These are phyloP conservation scores for Leccinum subfulvum DNA, from an alignment of 1,284 basidiomycete species.

Conservation along the genomic window DNA sequence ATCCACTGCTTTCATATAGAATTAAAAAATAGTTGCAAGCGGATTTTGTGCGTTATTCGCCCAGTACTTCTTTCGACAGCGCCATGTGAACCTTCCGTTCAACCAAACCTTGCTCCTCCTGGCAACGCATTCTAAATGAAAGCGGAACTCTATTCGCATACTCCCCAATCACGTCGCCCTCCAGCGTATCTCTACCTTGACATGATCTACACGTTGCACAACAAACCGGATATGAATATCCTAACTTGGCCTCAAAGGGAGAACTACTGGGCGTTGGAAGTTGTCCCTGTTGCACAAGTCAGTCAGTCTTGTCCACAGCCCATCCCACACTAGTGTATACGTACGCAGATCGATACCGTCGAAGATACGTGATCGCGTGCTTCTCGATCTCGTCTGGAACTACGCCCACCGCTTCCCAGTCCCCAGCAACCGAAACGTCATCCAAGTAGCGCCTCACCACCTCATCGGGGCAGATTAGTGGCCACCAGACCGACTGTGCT, in stretches of 20 bases:
- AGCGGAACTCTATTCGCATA: constrained; percentile 29
- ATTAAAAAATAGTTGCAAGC: constrained; percentile 8
- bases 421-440: constrained; percentile 65
- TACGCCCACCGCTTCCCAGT: constrained; percentile 66
- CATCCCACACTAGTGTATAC: constrained; percentile 32
- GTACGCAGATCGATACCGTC: constrained; percentile 84
- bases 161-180: neutral
- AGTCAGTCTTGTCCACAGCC: constrained; percentile 16
- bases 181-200: constrained; percentile 13
- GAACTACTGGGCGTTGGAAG: constrained; percentile 50
- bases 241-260: constrained; percentile 37
- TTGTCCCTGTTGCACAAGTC: constrained; percentile 43
- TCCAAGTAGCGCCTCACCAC: constrained; percentile 86
- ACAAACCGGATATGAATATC: constrained; percentile 28
- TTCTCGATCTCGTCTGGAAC: constrained; percentile 86
- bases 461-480: constrained; percentile 88
- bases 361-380: constrained; percentile 87
- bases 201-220: constrained; percentile 23
- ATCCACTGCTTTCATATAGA: constrained; percentile 20
- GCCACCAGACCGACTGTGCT: constrained; percentile 89
- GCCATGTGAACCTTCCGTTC: constrained; percentile 22
- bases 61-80: constrained; percentile 12
- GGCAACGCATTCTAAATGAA: constrained; percentile 30
- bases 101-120: constrained; percentile 22
- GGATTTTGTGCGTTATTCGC: constrained; percentile 28